Percentiles rank a stretch among this genome's conserved stretches.
These are phyloP conservation scores for Starmerella bombicola DNA, from an alignment of 805 yeast genomes.

Conservation along the genomic window DNA sequence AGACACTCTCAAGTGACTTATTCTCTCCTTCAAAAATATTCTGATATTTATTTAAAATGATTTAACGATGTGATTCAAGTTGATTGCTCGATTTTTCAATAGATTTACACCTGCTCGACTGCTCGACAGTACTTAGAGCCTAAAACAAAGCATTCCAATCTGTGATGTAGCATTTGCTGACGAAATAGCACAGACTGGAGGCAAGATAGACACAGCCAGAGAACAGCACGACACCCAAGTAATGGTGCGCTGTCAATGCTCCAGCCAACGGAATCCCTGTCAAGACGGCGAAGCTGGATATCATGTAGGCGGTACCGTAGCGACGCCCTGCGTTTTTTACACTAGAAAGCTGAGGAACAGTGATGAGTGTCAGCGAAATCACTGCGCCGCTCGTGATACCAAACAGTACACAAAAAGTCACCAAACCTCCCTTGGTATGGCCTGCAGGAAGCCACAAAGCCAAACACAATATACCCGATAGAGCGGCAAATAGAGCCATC, in stretches of 20 bases:
- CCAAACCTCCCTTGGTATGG: slow-evolving; percentile 34
- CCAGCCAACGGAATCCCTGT: slow-evolving; percentile 33
- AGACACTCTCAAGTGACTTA: too few species aligned
- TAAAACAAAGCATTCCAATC: slow-evolving; percentile 21
- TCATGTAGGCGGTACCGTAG: slow-evolving; percentile 52
- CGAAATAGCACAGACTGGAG: slow-evolving; percentile 22
- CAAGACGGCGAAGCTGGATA: slow-evolving; percentile 30
- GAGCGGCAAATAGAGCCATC: slow-evolving; percentile 37
- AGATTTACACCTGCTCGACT: too few species aligned
- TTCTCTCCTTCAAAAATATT: too few species aligned
- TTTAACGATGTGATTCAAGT: background rate
- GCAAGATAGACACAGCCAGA: slow-evolving; percentile 25
- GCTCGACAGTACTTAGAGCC: too few species aligned
- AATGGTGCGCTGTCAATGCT: slow-evolving; percentile 24
- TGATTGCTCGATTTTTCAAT: too few species aligned
- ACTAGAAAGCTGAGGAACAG: slow-evolving; percentile 53
- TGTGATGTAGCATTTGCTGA: slow-evolving; percentile 24
- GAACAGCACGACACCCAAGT: slow-evolving; percentile 27
- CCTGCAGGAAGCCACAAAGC: slow-evolving; percentile 55
- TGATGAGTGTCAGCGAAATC: slow-evolving; percentile 53
- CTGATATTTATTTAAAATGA: slow-evolving; percentile 5
- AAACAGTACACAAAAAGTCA: slow-evolving; percentile 37
- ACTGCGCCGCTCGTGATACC: slow-evolving; percentile 44
- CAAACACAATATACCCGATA: slow-evolving; percentile 39
- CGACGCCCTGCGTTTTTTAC: slow-evolving; percentile 55